Evolutionary conservation across 306 rosid genomes (phyloP), one percentile per base, ranked within the genome.

Genomic region (Vigna reflexopilosa): DNA sequence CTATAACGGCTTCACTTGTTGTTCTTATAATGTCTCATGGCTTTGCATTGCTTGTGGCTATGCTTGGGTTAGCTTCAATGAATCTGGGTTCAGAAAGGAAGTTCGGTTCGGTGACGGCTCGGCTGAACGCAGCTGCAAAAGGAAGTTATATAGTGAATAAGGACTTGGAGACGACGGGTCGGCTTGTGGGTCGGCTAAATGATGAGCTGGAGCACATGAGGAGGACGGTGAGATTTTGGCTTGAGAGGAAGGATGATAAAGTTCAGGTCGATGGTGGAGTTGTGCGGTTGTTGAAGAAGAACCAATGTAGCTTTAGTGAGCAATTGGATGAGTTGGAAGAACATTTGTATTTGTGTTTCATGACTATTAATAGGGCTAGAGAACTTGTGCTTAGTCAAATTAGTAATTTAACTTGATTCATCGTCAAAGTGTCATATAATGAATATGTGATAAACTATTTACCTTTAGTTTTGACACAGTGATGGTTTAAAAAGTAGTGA

Each of bases 321-420:
- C 93, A 84, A 26, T 85, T 94, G 13, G 97, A 94, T 62, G 98
- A 94, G 10, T 81, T 93, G 49, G 97, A 93, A 75, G 98, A 94
- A 36, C 97, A 90, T 72, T 85, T 94, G 83, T 94, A 87, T 80
- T 54, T 94, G 40, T 91, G 97, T 83, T 90, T 90, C 68, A 91
- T 94, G 97, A 94, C 91, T 45, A 90, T 94, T 26, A 94, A 94
- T 17, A 78, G 97, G 72, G 90, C 93, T 7, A 83, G 98, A 83
- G 86, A 83, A 6, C 92, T 91, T 22, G 94, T 90, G 4, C 48
- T 91, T 17, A 86, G 85, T 40, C 89, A 91, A 32, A 83, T 94
- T 20, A 1, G 57, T 51, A 44, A 80, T 40, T 70, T 34, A 1
- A 57, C 38, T 73, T 51, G 22, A 64, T 80, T 64, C 73, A 51